These are phyloP conservation scores for Cicer bijugum DNA, from an alignment of 306 rosid species.

Conservation along the genomic window DNA sequence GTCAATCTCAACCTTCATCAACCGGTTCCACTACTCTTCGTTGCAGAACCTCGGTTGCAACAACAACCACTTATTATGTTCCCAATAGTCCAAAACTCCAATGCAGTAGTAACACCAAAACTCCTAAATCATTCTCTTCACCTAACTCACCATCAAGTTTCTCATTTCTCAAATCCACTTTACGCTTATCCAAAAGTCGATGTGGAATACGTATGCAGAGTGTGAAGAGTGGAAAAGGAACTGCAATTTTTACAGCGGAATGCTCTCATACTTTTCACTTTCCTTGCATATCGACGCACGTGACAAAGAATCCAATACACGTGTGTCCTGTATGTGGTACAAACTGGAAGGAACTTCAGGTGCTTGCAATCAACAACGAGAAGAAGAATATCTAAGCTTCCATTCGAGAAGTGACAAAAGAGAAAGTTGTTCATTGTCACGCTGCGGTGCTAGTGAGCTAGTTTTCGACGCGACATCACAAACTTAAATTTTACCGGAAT, in stretches of 20 bases:
- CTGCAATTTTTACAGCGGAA: conserved; percentile 94
- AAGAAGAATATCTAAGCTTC: no score
- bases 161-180: conserved; percentile 74
- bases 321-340: conserved; percentile 82
- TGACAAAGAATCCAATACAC: conserved; percentile 59
- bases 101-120: conserved; percentile 54
- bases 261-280: conserved; percentile 93
- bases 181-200: conserved; percentile 74
- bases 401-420: no score
- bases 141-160: conserved; percentile 87
- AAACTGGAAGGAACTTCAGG: conserved; percentile 79
- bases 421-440: no score
- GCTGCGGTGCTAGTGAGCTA: no score
- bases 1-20: conserved; percentile 55
- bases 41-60: conserved; percentile 64
- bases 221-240: conserved; percentile 89
- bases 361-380: conserved; percentile 53
- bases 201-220: conserved; percentile 86
- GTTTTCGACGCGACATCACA: no score
- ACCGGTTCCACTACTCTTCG: conserved; percentile 66
- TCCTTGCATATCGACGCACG: conserved; percentile 75
- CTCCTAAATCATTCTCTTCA: conserved; percentile 58
- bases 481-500: no score
- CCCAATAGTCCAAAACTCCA: conserved; percentile 81
- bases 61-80: conserved; percentile 56